Percentiles rank a stretch among this genome's conserved stretches.
Conservation (phyloP, 108 stramenopile species). For the Discostella stelligeroides region DNA sequence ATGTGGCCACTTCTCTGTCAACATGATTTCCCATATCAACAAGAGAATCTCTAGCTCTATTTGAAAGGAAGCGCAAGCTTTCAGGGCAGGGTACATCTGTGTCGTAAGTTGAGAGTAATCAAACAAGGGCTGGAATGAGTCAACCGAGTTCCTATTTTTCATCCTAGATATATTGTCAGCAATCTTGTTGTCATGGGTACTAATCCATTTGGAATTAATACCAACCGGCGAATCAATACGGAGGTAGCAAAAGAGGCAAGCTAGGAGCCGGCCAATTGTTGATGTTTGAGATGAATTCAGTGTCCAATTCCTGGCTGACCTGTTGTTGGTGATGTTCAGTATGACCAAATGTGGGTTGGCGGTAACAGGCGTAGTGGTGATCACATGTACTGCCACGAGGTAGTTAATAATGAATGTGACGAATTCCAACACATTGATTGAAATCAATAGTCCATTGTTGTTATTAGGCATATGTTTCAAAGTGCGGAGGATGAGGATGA, state of each 20-base stretch:
- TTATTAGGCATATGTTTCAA: background rate
- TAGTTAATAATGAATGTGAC: slow-evolving; percentile 17
- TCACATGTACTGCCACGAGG: background rate
- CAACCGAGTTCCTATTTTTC: background rate
- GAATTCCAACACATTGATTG: slow-evolving; percentile 23
- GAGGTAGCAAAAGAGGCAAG: slow-evolving; percentile 7
- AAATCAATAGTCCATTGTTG: background rate
- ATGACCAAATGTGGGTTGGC: background rate
- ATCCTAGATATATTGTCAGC: slow-evolving; percentile 21
- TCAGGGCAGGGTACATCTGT: slow-evolving; percentile 18
- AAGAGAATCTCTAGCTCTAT: slow-evolving; percentile 8
- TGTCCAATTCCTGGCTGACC: slow-evolving; percentile 3
- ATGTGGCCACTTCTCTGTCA: slow-evolving; percentile 6
- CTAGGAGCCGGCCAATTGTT: slow-evolving; percentile 9
- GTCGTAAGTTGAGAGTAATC: slow-evolving; percentile 11
- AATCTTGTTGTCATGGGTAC: slow-evolving; percentile 9
- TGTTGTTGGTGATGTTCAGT: slow-evolving; percentile 11
- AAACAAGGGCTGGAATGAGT: too few species aligned
- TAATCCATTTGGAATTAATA: slow-evolving; percentile 10
- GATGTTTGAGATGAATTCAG: background rate
- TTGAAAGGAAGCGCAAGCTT: slow-evolving; percentile 12
- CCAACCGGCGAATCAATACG: background rate
- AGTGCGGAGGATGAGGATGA: background rate
- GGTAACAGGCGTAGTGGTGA: background rate
- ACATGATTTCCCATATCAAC: slow-evolving; percentile 11